Percentiles rank a stretch among this genome's conserved stretches.
Conservation (phyloP, 1,139 yeast genomes). For the Kurtzmaniella quercitrusa region DNA sequence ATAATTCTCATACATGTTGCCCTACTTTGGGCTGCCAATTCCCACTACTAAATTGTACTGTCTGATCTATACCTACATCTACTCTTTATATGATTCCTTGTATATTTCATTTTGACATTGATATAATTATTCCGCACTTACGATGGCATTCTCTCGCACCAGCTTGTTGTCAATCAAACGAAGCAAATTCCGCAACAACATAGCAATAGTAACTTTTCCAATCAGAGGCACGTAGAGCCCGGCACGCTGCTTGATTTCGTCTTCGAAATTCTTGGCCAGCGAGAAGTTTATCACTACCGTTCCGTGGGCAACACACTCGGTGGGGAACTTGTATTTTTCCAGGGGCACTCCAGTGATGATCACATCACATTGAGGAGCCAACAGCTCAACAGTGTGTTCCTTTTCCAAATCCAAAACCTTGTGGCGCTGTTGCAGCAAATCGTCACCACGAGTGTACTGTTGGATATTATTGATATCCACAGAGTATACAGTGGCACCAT, state of each 20-base stretch:
- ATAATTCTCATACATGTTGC: too few species aligned
- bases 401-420: constrained; percentile 68
- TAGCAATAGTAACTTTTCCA: constrained; percentile 93
- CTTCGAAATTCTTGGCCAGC: constrained; percentile 80
- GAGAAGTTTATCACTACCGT: constrained; percentile 89
- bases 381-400: constrained; percentile 49
- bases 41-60: too few species aligned
- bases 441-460: constrained; percentile 91
- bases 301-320: constrained; percentile 75
- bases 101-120: neutral
- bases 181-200: constrained; percentile 83
- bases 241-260: constrained; percentile 75
- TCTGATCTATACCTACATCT: too few species aligned
- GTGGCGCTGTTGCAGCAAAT: constrained; percentile 76
- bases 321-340: constrained; percentile 77
- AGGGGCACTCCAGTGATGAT: constrained; percentile 95
- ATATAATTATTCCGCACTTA: neutral
- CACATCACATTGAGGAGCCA: constrained; percentile 78
- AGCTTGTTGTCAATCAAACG: constrained; percentile 68
- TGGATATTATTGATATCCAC: constrained; percentile 86
- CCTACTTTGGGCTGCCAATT: too few species aligned
- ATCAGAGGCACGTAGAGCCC: constrained; percentile 91
- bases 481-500: constrained; percentile 94
- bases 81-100: too few species aligned
- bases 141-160: constrained; percentile 15